Conservation (phyloP, 768 basidiomycete genomes). For the Boletus sp. region DNA sequence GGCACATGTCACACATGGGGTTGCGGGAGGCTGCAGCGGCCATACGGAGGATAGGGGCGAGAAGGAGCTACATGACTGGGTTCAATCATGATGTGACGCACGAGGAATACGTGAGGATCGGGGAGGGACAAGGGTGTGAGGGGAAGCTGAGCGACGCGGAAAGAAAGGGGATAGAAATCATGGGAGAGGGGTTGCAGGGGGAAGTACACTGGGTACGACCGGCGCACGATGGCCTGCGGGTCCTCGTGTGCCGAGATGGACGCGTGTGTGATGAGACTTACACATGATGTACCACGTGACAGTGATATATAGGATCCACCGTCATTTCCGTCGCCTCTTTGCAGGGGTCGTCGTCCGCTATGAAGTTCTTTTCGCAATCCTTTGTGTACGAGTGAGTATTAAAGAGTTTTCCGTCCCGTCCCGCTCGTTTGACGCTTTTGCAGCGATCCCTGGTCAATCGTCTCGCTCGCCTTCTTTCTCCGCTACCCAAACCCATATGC, state of each 20-base stretch:
- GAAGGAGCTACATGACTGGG: slow-evolving; percentile 69
- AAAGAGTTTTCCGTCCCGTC: rapidly evolving
- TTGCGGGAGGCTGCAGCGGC: slow-evolving; percentile 58
- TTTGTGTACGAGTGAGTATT: slow-evolving; percentile 54
- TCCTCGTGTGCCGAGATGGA: slow-evolving; percentile 38
- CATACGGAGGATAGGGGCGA: slow-evolving; percentile 56
- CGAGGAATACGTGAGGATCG: slow-evolving; percentile 70
- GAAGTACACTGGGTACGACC: slow-evolving; percentile 61
- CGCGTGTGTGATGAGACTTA: slow-evolving; percentile 55
- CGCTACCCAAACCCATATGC: slow-evolving; percentile 97
- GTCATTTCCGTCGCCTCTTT: not conserved
- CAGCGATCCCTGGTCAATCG: slow-evolving; percentile 93
- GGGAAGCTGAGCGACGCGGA: slow-evolving; percentile 35
- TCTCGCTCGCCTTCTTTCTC: slow-evolving; percentile 90
- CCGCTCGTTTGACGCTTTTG: not conserved
- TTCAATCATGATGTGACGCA: slow-evolving; percentile 78
- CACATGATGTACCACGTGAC: slow-evolving; percentile 21
- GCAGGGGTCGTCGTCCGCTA: slow-evolving; percentile 44
- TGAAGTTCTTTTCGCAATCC: slow-evolving; percentile 56
- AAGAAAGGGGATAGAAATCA: slow-evolving; percentile 42
- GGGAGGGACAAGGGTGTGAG: slow-evolving; percentile 43
- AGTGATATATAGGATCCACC: not conserved
- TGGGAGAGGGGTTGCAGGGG: slow-evolving; percentile 48
- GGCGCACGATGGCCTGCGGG: slow-evolving; percentile 69
- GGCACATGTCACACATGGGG: slow-evolving; percentile 81